Percentiles rank a stretch among this genome's conserved stretches.
Evolutionary conservation across 208 protist genomes (phyloP).

Genomic region (Vickermania ingenoplastis): DNA sequence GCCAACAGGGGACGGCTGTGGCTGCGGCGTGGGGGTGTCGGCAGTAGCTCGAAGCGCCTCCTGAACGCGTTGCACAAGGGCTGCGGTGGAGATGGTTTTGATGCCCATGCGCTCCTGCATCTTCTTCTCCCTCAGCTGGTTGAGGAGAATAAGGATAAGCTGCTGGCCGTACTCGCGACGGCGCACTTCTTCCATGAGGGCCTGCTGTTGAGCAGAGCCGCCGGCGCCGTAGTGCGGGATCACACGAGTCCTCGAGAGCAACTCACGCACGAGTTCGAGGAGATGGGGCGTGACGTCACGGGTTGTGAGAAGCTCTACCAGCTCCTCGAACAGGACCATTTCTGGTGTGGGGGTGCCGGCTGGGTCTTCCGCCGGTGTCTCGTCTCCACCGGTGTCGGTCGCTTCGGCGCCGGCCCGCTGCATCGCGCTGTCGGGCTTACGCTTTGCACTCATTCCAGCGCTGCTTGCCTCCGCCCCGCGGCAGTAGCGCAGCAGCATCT

Average conservation of each 20-base stretch:
- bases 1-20: neutral
- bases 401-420: neutral
- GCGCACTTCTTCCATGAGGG: constrained; percentile 5
- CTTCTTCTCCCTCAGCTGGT: constrained; percentile 46
- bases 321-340: constrained; percentile 24
- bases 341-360: constrained; percentile 7
- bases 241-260: constrained; percentile 45
- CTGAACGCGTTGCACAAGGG: constrained; percentile 4
- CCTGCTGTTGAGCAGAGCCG: neutral
- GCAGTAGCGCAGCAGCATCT: constrained; percentile 45
- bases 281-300: constrained; percentile 26
- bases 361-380: neutral
- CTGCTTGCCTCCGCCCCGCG: constrained; percentile 8
- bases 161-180: constrained; percentile 57
- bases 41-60: neutral
- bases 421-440: constrained; percentile 9
- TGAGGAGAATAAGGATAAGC: constrained; percentile 47
- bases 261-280: constrained; percentile 43
- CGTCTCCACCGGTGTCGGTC: neutral
- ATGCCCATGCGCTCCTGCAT: constrained; percentile 9
- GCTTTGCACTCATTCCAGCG: constrained; percentile 10
- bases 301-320: constrained; percentile 24
- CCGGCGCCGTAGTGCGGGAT: constrained; percentile 3
- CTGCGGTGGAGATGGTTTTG: neutral
- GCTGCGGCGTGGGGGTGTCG: neutral